Base-by-base conservation (phyloP, 2,329 filamentous ascomycete species). In the Pyricularia sp. region DNA sequence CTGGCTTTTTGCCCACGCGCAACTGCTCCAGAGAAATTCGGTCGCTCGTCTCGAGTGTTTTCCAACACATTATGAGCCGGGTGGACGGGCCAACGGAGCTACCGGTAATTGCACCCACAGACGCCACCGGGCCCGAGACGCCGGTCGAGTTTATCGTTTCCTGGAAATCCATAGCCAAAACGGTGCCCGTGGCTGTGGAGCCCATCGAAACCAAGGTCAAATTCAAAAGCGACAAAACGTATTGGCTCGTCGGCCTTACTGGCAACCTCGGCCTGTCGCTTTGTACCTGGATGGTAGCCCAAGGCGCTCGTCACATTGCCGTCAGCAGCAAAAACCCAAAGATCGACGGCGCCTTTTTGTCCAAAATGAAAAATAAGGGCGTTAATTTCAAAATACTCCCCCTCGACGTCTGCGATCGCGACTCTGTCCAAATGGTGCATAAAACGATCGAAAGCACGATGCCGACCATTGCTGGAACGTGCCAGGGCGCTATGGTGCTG, bases 221-320 rank as follows among this genome's bases (percentile, higher is more conserved):
- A 4, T 61, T 67, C 55, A 26, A 42, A 3, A 14, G 7, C 3
- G 50, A 77, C 42, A 74, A 72, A 58, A 79, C 78, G 0, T 80
- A 80, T 68, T 71, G 75, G 7, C 73, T 81, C 1, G 72, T 78
- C 4, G 79, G 79, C 1, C 70, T 80, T 0, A 75, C 76, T 0
- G 76, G 79, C 9, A 55, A 36, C 20, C 65, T 81, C 0, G 81
- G 81, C 1, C 74, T 74, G 10, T 79, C 81, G 0, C 73, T 82
- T 0, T 78, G 75, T 55, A 67, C 76, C 36, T 83, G 77, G 79
- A 82, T 82, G 80, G 74, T 78, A 0, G 65, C 64, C 0, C 73
- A 75, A 9, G 81, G 81, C 0, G 81, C 80, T 0, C 70, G 75
- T 14, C 70, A 78, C 50, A 65, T 66, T 2, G 65, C 55, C 33